Conservation (phyloP, 768 basidiomycete species). For the Suillus paluster region DNA sequence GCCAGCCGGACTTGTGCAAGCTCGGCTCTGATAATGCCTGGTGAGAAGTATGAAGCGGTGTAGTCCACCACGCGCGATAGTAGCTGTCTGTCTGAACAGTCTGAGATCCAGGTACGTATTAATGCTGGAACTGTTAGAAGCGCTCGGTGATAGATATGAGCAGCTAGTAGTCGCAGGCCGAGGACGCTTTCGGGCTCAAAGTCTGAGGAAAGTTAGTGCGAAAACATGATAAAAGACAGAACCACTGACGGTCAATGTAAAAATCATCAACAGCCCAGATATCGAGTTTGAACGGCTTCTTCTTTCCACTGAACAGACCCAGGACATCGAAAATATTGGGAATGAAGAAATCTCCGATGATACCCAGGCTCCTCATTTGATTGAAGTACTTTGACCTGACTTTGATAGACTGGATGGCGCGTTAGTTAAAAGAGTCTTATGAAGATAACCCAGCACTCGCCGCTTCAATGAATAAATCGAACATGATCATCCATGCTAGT, state of each 20-base stretch:
- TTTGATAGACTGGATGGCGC: conserved; percentile 71
- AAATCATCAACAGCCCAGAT: conserved; percentile 87
- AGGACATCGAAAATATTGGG: conserved; percentile 73
- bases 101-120: conserved; percentile 83
- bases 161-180: conserved; percentile 70
- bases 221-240: background rate
- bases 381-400: conserved; percentile 86
- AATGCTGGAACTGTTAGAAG: conserved; percentile 84
- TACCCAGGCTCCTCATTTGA: conserved; percentile 71
- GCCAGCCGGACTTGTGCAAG: conserved; percentile 72
- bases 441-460: conserved; percentile 49
- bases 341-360: conserved; percentile 70
- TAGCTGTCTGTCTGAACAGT: conserved; percentile 89
- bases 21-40: conserved; percentile 83
- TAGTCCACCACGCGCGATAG: conserved; percentile 75
- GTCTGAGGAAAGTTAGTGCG: conserved; percentile 42
- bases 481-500: conserved; percentile 88
- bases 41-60: conserved; percentile 86
- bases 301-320: conserved; percentile 64
- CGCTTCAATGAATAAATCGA: conserved; percentile 83
- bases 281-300: conserved; percentile 79
- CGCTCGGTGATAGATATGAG: conserved; percentile 89
- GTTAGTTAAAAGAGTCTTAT: conserved; percentile 4
- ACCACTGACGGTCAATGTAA: conserved; percentile 66
- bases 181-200: conserved; percentile 57